A percentile compares a stretch with the other conserved stretches of the same genome.
Conservation (phyloP, 83 land plant species). For the Thuja plicata region DNA sequence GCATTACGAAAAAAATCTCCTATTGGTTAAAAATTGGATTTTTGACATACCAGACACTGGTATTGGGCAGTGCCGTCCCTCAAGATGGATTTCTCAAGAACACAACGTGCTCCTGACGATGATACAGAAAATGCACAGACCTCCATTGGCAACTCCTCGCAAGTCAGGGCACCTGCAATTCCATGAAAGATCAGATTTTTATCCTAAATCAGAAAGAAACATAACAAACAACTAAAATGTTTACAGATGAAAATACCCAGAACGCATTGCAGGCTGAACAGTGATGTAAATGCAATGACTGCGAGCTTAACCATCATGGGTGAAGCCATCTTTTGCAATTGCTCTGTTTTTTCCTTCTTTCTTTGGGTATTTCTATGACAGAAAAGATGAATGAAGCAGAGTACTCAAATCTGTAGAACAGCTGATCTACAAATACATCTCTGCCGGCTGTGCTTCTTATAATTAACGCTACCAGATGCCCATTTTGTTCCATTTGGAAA, state of each 20-base stretch:
- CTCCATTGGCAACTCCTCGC: neutral
- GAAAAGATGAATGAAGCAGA: too few relatives aligned
- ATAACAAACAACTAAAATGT: neutral
- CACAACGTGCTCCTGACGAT: constrained; percentile 4
- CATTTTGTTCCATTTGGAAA: too few relatives aligned
- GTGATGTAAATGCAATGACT: neutral
- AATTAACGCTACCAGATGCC: too few relatives aligned
- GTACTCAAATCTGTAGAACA: too few relatives aligned
- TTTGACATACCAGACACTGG: neutral
- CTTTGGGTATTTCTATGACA: neutral
- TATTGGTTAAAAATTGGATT: neutral
- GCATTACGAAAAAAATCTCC: too few relatives aligned
- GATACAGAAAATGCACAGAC: constrained; percentile 8
- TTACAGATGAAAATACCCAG: neutral
- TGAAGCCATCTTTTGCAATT: neutral
- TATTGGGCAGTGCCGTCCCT: neutral
- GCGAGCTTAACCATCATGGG: neutral
- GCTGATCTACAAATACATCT: too few relatives aligned
- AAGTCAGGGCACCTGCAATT: neutral
- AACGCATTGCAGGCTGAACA: neutral
- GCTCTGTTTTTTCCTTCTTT: neutral
- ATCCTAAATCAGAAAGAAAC: neutral
- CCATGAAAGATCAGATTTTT: neutral
- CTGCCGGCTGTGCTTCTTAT: too few relatives aligned
- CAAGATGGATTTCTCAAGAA: constrained; percentile 3